phyloP scores from a whole-genome alignment of 352 stramenopile species.

The Pythium diclinum region DNA sequence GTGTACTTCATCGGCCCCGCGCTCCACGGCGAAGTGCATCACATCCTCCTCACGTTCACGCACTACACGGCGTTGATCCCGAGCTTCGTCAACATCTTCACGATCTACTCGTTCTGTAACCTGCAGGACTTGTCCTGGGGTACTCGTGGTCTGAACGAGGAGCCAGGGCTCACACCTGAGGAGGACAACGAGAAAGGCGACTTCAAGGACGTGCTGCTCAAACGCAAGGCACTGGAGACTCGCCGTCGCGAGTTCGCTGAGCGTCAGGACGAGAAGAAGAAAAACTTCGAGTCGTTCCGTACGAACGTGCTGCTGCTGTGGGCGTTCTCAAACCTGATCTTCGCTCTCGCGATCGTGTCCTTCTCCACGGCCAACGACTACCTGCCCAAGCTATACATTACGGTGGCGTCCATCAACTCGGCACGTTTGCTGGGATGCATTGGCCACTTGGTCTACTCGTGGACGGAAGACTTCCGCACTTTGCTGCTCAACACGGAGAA shows the following conservation, averaged over 20 bases:
- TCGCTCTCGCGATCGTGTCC: conserved; percentile 69
- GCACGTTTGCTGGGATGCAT: conserved; percentile 61
- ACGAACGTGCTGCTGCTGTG: conserved; percentile 80
- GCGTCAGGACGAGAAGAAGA: conserved; percentile 66
- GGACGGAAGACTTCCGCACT: conserved; percentile 33
- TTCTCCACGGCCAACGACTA: conserved; percentile 54
- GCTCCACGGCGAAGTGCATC: conserved; percentile 74
- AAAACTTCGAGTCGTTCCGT: conserved; percentile 79
- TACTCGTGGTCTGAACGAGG: conserved; percentile 66
- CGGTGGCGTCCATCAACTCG: conserved; percentile 69
- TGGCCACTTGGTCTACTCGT: conserved; percentile 70
- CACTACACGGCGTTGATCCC: conserved; percentile 87
- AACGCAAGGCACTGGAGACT: conserved; percentile 69
- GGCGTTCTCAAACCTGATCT: conserved; percentile 81
- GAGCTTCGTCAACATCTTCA: conserved; percentile 89
- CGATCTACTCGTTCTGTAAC: conserved; percentile 90
- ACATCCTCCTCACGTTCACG: conserved; percentile 84
- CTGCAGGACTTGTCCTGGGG: conserved; percentile 87
- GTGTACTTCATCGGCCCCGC: conserved; percentile 85
- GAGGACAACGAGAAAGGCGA: conserved; percentile 75
- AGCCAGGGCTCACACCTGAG: conserved; percentile 37
- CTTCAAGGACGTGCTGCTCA: conserved; percentile 83
- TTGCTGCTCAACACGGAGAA: conserved; percentile 16
- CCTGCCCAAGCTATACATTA: conserved; percentile 69
- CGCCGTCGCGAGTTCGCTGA: conserved; percentile 53